A percentile compares a stretch with the other conserved stretches of the same genome.
Conservation (phyloP, 78 protist species). For the slime mould (Dictyostelium discoideum) region DNA sequence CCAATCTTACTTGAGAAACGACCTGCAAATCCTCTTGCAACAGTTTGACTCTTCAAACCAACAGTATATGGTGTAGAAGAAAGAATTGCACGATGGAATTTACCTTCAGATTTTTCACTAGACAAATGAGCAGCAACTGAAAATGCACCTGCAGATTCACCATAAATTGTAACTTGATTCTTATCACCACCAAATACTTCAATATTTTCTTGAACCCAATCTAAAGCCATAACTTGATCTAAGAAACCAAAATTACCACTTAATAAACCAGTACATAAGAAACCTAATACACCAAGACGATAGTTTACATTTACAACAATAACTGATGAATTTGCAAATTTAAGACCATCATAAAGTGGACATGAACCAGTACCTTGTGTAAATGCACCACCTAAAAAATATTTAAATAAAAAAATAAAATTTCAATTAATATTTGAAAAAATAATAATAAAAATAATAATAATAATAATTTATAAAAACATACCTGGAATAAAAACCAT, state of each 20-base stretch:
- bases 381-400: not conserved
- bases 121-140: constrained; percentile 75
- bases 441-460: not conserved
- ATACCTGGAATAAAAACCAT: constrained; percentile 22
- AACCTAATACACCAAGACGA: constrained; percentile 50
- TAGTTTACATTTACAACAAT: constrained; percentile 76
- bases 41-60: not conserved
- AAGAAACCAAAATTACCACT: constrained; percentile 83
- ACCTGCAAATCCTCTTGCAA: constrained; percentile 3
- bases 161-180: constrained; percentile 34
- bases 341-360: not conserved
- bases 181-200: constrained; percentile 88
- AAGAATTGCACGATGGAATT: constrained; percentile 77
- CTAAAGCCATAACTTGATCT: constrained; percentile 86
- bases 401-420: not conserved
- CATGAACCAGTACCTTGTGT: constrained; percentile 32
- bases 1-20: constrained; percentile 44
- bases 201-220: constrained; percentile 86
- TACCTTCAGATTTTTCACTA: constrained; percentile 24
- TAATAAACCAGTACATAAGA: constrained; percentile 46
- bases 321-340: constrained; percentile 20
- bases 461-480: not conserved
- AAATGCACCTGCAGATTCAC: constrained; percentile 48
- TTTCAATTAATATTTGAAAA: not conserved
- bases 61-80: not conserved